Percentiles rank a stretch among this genome's conserved stretches.
phyloP scores from a whole-genome alignment of 768 basidiomycete species.

The Mycena kentingensis region DNA sequence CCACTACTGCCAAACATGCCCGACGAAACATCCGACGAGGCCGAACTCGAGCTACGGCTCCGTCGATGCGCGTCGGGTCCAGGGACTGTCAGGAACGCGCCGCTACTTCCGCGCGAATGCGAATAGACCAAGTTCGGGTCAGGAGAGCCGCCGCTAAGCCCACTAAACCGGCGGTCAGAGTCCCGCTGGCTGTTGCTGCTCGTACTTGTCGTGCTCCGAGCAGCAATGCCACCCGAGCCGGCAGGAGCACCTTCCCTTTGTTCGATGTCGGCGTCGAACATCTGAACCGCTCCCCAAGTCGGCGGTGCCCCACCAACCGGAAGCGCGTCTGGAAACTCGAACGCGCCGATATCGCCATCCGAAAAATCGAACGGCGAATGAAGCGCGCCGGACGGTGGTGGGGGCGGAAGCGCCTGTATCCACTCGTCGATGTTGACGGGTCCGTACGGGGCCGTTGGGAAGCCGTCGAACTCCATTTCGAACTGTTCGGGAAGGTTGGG shows the following conservation, averaged over 20 bases:
- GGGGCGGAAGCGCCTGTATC: constrained; percentile 44
- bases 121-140: not conserved
- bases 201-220: not conserved
- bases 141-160: constrained; percentile 1
- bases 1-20: not conserved
- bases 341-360: not conserved
- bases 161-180: not conserved
- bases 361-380: constrained; percentile 8
- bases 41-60: constrained; percentile 21
- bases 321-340: constrained; percentile 2
- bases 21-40: constrained; percentile 18
- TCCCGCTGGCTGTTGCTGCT: not conserved
- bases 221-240: not conserved
- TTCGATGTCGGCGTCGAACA: not conserved
- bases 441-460: constrained; percentile 26
- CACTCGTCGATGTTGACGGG: constrained; percentile 55
- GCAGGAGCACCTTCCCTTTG: not conserved
- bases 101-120: not conserved
- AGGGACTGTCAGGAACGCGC: constrained; percentile 19
- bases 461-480: constrained; percentile 14
- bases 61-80: constrained; percentile 14
- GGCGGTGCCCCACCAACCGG: constrained; percentile 9
- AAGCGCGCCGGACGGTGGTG: constrained; percentile 24
- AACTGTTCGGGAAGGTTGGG: not conserved
- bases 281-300: not conserved